A percentile compares a stretch with the other conserved stretches of the same genome.
These are phyloP conservation scores for Diaporthe aspalathi DNA, from an alignment of 2,329 filamentous ascomycete species.

Conservation along the genomic window DNA sequence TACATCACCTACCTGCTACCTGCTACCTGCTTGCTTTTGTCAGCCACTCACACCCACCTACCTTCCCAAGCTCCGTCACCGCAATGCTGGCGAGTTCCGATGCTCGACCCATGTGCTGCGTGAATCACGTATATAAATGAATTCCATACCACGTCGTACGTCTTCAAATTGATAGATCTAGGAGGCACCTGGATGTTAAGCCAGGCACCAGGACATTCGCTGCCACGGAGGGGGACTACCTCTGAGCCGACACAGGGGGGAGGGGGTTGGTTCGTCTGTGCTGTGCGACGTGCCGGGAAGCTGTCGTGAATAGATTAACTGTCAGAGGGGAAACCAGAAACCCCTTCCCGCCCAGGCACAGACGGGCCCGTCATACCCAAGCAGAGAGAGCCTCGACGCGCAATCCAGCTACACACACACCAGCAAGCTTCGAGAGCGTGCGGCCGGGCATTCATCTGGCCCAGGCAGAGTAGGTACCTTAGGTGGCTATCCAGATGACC, in stretches of 20 bases:
- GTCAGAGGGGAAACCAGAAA: too few relatives aligned
- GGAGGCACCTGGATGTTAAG: neutral
- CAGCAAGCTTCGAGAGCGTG: too few relatives aligned
- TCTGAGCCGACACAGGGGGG: neutral
- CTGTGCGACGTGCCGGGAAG: neutral
- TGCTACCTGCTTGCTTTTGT: too few relatives aligned
- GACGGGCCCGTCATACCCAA: neutral
- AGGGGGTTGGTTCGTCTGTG: neutral
- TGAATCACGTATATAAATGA: neutral
- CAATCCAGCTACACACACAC: neutral
- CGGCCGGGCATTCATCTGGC: too few relatives aligned
- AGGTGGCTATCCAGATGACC: too few relatives aligned
- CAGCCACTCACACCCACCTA: neutral
- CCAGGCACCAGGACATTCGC: neutral
- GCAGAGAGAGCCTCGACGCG: neutral
- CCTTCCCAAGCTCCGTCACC: neutral
- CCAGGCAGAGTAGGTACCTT: too few relatives aligned
- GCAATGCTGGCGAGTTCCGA: neutral
- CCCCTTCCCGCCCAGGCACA: neutral
- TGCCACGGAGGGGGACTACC: neutral
- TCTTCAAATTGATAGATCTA: neutral
- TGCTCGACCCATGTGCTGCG: neutral
- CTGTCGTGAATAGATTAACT: conserved; percentile 6
- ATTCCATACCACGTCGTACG: neutral
- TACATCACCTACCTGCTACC: neutral